Base-by-base conservation (phyloP, 306 rosid species). In the Fragaria nilgerrensis region DNA sequence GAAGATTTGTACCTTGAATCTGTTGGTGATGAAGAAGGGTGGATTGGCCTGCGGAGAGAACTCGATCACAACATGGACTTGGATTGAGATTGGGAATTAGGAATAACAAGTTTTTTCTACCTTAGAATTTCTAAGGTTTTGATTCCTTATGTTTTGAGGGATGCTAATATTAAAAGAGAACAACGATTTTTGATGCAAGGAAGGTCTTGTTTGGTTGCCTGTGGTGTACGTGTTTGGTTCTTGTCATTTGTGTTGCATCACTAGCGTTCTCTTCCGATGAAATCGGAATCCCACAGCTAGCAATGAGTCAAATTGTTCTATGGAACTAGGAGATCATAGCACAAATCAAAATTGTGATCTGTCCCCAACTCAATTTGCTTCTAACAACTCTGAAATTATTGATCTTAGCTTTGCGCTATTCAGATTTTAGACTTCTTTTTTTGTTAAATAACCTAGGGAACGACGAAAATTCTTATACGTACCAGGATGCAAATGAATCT, bases 1-100 rank as follows among this genome's bases (percentile, higher is more conserved):
- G 17, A 1, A 22, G 22, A 68, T 9, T 27, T 74, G 9, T 29
- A 75, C 78, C 78, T 75, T 59, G 78, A 61, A 27, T 36, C 20
- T 75, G 45, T 75, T 61, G 78, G 78, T 75, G 78, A 44, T 45
- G 78, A 66, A 67, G 47, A 63, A 65, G 70, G 70, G 37, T 65
- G 70, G 47, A 65, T 65, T 65, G 70, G 47, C 70, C 45, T 34
- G 45, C 22, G 45, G 25, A 34, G 70, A 65, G 45, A 61, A 61
- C 36, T 23, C 66, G 16, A 65, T 65, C 70, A 65, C 70, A 65
- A 65, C 47, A 65, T 65, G 45, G 23, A 55, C 9, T 34, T 8
- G 43, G 23, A 19, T 6, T 34, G 43, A 9, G 43, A 34, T 34
- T 12, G 2, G 19, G 65, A 63, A 29, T 63, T 63, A 34, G 25